Evolutionary conservation across 495 filamentous ascomycete species (phyloP).

Genomic region (Penicillium steckii): DNA sequence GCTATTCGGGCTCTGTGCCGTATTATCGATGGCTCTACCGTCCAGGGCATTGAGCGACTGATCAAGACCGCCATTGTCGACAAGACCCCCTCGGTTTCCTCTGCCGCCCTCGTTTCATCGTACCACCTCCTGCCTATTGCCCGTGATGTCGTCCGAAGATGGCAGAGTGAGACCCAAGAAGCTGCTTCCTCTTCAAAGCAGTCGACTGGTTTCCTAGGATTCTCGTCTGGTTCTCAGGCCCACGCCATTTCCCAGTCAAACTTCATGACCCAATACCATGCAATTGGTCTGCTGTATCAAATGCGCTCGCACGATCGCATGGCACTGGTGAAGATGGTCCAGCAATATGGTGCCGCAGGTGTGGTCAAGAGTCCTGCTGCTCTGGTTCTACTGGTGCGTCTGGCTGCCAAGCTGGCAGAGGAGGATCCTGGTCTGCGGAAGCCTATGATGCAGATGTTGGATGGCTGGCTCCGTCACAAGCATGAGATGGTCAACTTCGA

Average conservation of each 20-base stretch:
- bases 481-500: constrained; percentile 99
- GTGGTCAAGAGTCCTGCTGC: constrained; percentile 94
- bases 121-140: constrained; percentile 98
- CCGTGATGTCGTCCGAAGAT: constrained; percentile 90
- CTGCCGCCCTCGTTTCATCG: constrained; percentile 93
- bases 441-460: constrained; percentile 91
- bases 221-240: constrained; percentile 68
- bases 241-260: constrained; percentile 68
- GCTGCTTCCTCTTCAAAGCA: constrained; percentile 88
- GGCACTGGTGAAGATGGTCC: constrained; percentile 99
- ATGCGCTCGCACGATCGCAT: constrained; percentile 98
- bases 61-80: constrained; percentile 99
- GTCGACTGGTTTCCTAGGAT: constrained; percentile 85
- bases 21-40: constrained; percentile 97
- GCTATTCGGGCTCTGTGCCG: constrained; percentile 94
- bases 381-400: constrained; percentile 83
- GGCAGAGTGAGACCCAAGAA: constrained; percentile 99
- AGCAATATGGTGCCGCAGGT: constrained; percentile 90
- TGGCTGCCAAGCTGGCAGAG: constrained; percentile 93
- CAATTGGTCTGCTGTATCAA: constrained; percentile 95
- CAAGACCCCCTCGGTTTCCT: constrained; percentile 97
- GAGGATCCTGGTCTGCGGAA: constrained; percentile 86
- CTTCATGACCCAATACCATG: constrained; percentile 98
- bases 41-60: constrained; percentile 95
- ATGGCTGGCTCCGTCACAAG: constrained; percentile 97